Percentiles rank a stretch among this genome's conserved stretches.
Conservation (phyloP, 78 protist species). For the Blattamonas nauphoetae region DNA sequence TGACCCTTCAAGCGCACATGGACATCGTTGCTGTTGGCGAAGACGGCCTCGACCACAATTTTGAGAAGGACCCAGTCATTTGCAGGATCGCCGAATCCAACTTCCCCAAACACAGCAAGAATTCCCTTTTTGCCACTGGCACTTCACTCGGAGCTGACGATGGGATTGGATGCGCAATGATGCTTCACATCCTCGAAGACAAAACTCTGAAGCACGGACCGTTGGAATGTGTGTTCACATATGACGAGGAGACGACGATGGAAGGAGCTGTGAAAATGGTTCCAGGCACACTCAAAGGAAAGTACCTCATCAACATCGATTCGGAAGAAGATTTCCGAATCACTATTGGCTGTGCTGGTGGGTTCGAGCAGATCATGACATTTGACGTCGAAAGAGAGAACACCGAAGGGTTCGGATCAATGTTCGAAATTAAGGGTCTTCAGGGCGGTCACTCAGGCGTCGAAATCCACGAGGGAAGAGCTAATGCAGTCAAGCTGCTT, state of each 20-base stretch:
- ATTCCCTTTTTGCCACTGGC: not conserved
- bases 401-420: not conserved
- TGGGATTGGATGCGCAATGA: conserved; percentile 19
- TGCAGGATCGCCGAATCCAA: conserved; percentile 5
- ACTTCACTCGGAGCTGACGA: conserved; percentile 40
- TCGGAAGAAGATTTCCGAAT: conserved; percentile 22
- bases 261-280: conserved; percentile 2
- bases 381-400: not conserved
- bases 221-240: conserved; percentile 18
- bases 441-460: conserved; percentile 38
- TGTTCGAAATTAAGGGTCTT: not conserved
- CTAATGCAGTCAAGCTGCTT: conserved; percentile 2
- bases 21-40: conserved; percentile 20
- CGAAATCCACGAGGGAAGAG: conserved; percentile 24
- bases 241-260: conserved; percentile 36
- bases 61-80: conserved; percentile 1
- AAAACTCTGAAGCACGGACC: not conserved
- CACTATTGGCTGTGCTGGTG: conserved; percentile 42
- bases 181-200: conserved; percentile 11
- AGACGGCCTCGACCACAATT: conserved; percentile 1
- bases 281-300: not conserved
- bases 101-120: not conserved
- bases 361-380: not conserved
- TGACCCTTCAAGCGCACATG: conserved; percentile 16
- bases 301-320: conserved; percentile 23